phyloP scores from a whole-genome alignment of 306 rosid genomes.

The Castanospermum australe region DNA sequence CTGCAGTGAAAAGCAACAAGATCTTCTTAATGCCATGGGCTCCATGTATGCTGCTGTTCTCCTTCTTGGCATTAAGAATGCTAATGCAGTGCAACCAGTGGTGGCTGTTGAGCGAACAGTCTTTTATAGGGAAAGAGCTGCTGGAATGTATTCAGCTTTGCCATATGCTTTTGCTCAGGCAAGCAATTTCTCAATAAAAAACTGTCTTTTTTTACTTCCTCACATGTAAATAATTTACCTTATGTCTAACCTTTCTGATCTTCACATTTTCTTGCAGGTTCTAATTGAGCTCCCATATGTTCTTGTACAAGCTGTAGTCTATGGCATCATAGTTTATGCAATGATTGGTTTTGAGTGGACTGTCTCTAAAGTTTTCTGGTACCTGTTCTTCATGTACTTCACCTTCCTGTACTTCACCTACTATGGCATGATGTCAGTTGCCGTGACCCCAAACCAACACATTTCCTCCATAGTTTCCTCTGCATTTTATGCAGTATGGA shows the following conservation, averaged over 20 bases:
- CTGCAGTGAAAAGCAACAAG: conserved; percentile 36
- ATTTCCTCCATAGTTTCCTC: conserved; percentile 46
- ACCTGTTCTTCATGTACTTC: conserved; percentile 55
- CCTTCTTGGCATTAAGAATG: conserved; percentile 47
- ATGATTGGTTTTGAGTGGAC: conserved; percentile 63
- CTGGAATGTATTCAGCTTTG: conserved; percentile 66
- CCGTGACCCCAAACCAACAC: conserved; percentile 56
- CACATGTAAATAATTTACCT: neutral
- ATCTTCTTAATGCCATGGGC: conserved; percentile 60
- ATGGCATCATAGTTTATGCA: conserved; percentile 50
- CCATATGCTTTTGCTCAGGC: conserved; percentile 68
- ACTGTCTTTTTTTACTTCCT: neutral
- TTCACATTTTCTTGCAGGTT: conserved; percentile 40
- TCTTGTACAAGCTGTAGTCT: conserved; percentile 46
- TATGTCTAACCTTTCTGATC: neutral
- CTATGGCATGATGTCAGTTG: conserved; percentile 67
- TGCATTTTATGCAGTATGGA: conserved; percentile 52
- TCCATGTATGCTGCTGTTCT: conserved; percentile 66
- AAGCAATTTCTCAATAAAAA: neutral
- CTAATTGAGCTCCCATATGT: conserved; percentile 58
- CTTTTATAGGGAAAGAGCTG: conserved; percentile 61
- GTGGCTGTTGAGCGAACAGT: conserved; percentile 52
- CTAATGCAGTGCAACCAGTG: conserved; percentile 46
- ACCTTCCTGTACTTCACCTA: conserved; percentile 55
- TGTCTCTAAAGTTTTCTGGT: conserved; percentile 45